These are phyloP conservation scores for Panaeolus papilionaceus DNA, from an alignment of 768 basidiomycete species.

Conservation along the genomic window DNA sequence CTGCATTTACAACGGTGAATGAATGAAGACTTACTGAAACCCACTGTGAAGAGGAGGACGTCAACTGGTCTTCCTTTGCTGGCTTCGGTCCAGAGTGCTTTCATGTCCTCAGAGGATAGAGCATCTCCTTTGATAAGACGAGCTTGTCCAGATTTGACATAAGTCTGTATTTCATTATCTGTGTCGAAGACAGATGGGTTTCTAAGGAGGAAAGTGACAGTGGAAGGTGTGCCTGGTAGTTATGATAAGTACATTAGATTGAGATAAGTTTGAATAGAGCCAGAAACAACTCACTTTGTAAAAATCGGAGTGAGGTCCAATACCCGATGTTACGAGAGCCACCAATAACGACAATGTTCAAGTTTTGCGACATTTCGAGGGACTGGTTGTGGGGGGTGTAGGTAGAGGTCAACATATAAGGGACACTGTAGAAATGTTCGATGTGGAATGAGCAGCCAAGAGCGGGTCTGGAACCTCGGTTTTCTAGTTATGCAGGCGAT, in stretches of 20 bases:
- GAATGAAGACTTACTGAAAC: slow-evolving; percentile 30
- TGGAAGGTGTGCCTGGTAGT: slow-evolving; percentile 59
- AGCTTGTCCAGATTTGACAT: slow-evolving; percentile 57
- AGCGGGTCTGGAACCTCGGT: no score
- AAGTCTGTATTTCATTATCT: slow-evolving; percentile 57
- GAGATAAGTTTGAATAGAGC: not conserved
- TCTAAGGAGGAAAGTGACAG: slow-evolving; percentile 70
- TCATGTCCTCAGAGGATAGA: slow-evolving; percentile 55
- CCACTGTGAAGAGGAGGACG: slow-evolving; percentile 65
- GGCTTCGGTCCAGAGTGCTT: slow-evolving; percentile 56
- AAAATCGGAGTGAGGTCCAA: slow-evolving; percentile 52
- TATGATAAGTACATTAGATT: not conserved
- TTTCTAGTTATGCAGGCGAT: no score
- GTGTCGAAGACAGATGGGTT: slow-evolving; percentile 56
- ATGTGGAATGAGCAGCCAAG: no score
- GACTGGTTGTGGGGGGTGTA: not conserved
- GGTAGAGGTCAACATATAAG: no score
- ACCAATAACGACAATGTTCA: slow-evolving; percentile 55
- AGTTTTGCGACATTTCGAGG: slow-evolving; percentile 23
- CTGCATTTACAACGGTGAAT: not conserved
- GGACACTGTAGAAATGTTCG: no score
- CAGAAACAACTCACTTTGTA: slow-evolving; percentile 36
- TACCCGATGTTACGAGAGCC: slow-evolving; percentile 65
- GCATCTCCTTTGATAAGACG: slow-evolving; percentile 68
- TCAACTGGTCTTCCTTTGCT: slow-evolving; percentile 49